phyloP scores from a whole-genome alignment of 345 rosid genomes.

The Euphorbia tirucalli region DNA sequence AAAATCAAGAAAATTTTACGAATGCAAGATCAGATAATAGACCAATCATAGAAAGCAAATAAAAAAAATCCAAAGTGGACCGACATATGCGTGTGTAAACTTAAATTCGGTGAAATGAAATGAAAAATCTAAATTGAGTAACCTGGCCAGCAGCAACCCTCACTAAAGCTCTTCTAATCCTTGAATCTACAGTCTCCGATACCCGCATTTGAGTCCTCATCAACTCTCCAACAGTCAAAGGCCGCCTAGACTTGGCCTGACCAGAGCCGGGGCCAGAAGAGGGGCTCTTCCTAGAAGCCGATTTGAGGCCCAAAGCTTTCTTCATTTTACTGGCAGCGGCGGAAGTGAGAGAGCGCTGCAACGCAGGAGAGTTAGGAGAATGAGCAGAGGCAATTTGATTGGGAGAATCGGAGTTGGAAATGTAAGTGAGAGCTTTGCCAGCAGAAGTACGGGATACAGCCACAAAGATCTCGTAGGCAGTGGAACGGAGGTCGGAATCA shows the following conservation, averaged over 20 bases:
- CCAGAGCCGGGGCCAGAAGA: slow-evolving; percentile 63
- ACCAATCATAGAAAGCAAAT: background rate
- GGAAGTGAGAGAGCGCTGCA: slow-evolving; percentile 85
- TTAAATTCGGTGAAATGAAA: background rate
- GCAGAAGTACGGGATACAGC: slow-evolving; percentile 82
- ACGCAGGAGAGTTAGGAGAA: slow-evolving; percentile 38
- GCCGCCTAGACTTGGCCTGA: slow-evolving; percentile 50
- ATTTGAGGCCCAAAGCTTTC: slow-evolving; percentile 83
- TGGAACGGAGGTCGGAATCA: slow-evolving; percentile 76
- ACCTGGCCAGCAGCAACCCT: slow-evolving; percentile 92
- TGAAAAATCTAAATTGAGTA: background rate
- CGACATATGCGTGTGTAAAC: background rate
- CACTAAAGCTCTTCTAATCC: slow-evolving; percentile 83
- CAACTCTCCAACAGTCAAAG: slow-evolving; percentile 83
- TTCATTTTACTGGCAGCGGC: slow-evolving; percentile 94
- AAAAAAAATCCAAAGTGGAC: background rate
- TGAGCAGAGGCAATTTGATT: slow-evolving; percentile 28
- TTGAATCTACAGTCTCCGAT: slow-evolving; percentile 70
- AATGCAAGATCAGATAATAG: background rate
- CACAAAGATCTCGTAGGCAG: slow-evolving; percentile 91
- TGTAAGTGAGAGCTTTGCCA: slow-evolving; percentile 62
- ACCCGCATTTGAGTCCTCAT: slow-evolving; percentile 91
- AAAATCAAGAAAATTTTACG: background rate
- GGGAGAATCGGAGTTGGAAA: slow-evolving; percentile 48
- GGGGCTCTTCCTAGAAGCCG: slow-evolving; percentile 71